phyloP scores from a whole-genome alignment of 768 basidiomycete genomes.

The Nevesoporus exiguus region DNA sequence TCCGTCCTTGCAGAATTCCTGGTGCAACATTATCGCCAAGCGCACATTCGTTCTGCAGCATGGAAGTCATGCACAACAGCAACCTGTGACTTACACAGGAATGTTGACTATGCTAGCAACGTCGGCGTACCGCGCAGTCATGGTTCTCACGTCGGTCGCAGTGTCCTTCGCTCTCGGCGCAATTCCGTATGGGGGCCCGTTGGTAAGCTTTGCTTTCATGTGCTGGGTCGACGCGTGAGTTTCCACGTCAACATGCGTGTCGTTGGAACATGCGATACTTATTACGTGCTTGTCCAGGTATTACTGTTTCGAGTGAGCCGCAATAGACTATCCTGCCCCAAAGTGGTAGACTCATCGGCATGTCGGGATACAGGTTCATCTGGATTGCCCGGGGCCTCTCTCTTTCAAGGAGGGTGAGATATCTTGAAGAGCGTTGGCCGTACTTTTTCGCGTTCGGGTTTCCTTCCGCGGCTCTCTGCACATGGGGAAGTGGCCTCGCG shows the following conservation, averaged over 20 bases:
- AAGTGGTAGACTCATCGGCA: slow-evolving; percentile 11
- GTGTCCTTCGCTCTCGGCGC: slow-evolving; percentile 62
- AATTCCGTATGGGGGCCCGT: slow-evolving; percentile 63
- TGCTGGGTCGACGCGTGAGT: slow-evolving; percentile 89
- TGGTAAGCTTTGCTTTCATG: slow-evolving; percentile 64
- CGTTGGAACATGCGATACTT: slow-evolving; percentile 1
- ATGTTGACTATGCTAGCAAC: slow-evolving; percentile 73
- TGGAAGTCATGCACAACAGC: slow-evolving; percentile 54
- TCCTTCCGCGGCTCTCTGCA: slow-evolving; percentile 69
- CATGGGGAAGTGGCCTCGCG: slow-evolving; percentile 67
- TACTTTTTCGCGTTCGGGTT: slow-evolving; percentile 87
- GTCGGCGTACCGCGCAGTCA: slow-evolving; percentile 77
- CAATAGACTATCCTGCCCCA: background rate
- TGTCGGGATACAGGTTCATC: slow-evolving; percentile 50
- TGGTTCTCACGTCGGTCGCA: slow-evolving; percentile 73
- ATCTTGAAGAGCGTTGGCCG: slow-evolving; percentile 86
- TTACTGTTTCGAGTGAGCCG: slow-evolving; percentile 82
- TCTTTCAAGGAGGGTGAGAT: slow-evolving; percentile 61
- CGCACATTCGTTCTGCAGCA: slow-evolving; percentile 70
- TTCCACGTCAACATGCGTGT: background rate
- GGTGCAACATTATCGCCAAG: slow-evolving; percentile 75
- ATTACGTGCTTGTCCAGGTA: slow-evolving; percentile 48
- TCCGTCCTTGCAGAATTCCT: slow-evolving; percentile 52
- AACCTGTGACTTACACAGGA: slow-evolving; percentile 61
- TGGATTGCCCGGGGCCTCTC: slow-evolving; percentile 76